Percentiles rank a stretch among this genome's conserved stretches.
These are phyloP conservation scores for Aspergillus vadensis DNA, from an alignment of 2,329 filamentous ascomycete species.

Conservation along the genomic window DNA sequence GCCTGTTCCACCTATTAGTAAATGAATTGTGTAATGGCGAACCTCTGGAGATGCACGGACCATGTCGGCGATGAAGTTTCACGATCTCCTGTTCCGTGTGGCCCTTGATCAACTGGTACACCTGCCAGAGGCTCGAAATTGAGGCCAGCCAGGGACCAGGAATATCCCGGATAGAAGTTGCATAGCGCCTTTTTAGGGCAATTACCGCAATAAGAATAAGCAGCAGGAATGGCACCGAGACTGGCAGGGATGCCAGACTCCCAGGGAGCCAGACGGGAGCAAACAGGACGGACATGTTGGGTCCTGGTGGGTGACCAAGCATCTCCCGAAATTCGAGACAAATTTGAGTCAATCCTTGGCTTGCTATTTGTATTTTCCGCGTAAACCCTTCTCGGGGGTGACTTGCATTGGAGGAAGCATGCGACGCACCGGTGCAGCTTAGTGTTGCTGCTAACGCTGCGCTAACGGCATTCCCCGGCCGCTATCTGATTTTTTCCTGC, in stretches of 20 bases:
- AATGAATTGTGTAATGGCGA: not conserved
- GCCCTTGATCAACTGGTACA: slow-evolving; percentile 41
- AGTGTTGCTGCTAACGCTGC: not conserved
- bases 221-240: not conserved
- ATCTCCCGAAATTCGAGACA: not conserved
- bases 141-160: slow-evolving; percentile 47
- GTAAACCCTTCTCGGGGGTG: not conserved
- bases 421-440: not conserved
- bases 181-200: slow-evolving; percentile 47
- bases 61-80: slow-evolving; percentile 43
- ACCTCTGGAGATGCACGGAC: slow-evolving; percentile 23
- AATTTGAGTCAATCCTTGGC: not conserved
- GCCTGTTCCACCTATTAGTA: slow-evolving; percentile 21
- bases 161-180: slow-evolving; percentile 43
- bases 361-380: not conserved
- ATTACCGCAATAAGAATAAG: not conserved
- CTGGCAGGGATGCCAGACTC: not conserved
- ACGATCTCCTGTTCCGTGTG: slow-evolving; percentile 43
- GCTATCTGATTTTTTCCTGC: not conserved
- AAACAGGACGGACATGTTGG: slow-evolving; percentile 34
- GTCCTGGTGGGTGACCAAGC: not conserved
- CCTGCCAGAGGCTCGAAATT: slow-evolving; percentile 45
- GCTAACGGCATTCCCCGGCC: not conserved
- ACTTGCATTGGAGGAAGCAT: not conserved
- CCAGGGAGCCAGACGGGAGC: not conserved